Evolutionary conservation across 208 protist genomes (phyloP).

Genomic region (Trypanosoma mega): DNA sequence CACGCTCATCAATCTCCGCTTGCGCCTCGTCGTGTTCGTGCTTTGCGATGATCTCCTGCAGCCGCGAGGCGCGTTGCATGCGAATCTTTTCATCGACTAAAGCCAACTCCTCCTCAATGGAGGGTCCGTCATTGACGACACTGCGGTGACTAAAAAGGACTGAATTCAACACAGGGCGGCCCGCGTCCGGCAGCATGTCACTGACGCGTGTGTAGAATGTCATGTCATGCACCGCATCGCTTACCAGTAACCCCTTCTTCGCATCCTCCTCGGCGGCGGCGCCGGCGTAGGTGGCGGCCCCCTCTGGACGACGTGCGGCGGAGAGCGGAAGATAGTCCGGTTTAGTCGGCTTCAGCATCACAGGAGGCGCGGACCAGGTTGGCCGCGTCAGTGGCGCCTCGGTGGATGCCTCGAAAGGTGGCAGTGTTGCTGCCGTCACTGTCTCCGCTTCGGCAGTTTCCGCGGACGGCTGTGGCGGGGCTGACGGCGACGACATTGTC

Average conservation of each 20-base stretch:
- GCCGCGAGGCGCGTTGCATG: constrained; percentile 33
- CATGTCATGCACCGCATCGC: constrained; percentile 30
- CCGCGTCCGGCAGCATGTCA: constrained; percentile 20
- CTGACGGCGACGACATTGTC: too few relatives aligned
- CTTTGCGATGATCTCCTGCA: constrained; percentile 23
- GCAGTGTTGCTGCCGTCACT: too few relatives aligned
- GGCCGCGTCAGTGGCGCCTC: not conserved
- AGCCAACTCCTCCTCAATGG: constrained; percentile 37
- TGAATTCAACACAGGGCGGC: constrained; percentile 27
- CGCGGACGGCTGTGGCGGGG: too few relatives aligned
- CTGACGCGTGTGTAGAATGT: constrained; percentile 23
- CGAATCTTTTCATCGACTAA: constrained; percentile 25
- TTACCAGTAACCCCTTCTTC: constrained; percentile 13
- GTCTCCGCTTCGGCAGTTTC: too few relatives aligned
- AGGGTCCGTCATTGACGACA: constrained; percentile 26
- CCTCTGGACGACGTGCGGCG: constrained; percentile 1
- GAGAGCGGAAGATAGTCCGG: constrained; percentile 32
- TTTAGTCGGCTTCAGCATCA: constrained; percentile 18
- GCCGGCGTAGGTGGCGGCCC: constrained; percentile 13
- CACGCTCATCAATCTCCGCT: constrained; percentile 25
- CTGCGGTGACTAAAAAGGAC: constrained; percentile 31
- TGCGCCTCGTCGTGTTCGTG: constrained; percentile 18
- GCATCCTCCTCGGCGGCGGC: constrained; percentile 22
- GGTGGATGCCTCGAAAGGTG: not conserved
- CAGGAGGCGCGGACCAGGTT: not conserved